These are phyloP conservation scores for Lachnellula hyalina DNA, from an alignment of 2,329 filamentous ascomycete species.

Conservation along the genomic window DNA sequence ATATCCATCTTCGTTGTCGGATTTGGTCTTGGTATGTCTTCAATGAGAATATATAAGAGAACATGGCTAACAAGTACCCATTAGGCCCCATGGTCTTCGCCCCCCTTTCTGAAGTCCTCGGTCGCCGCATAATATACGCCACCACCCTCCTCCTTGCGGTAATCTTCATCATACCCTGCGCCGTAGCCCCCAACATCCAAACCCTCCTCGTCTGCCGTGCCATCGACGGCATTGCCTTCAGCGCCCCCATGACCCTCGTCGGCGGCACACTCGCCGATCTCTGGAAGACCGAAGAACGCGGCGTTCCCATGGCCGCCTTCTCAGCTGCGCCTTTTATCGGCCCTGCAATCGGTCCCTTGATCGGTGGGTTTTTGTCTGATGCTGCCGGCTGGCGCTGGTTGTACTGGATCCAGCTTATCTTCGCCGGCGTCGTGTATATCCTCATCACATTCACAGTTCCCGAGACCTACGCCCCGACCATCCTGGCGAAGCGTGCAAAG, in stretches of 20 bases:
- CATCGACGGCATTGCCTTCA: constrained; percentile 80
- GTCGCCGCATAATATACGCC: constrained; percentile 63
- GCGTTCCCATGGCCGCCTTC: constrained; percentile 83
- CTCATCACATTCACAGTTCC: constrained; percentile 84
- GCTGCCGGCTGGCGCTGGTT: constrained; percentile 73
- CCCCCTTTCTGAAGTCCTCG: constrained; percentile 70
- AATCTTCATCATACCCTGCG: constrained; percentile 75
- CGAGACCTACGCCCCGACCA: constrained; percentile 79
- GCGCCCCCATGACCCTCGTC: constrained; percentile 79
- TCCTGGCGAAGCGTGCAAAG: constrained; percentile 65
- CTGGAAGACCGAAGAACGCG: constrained; percentile 79
- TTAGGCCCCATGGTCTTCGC: constrained; percentile 72
- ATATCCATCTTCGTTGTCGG: constrained; percentile 77
- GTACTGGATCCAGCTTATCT: constrained; percentile 81
- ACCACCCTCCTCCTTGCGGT: constrained; percentile 50
- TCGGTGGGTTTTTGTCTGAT: constrained; percentile 71
- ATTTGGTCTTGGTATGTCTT: constrained; percentile 63
- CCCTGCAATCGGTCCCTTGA: constrained; percentile 69
- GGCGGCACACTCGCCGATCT: constrained; percentile 78
- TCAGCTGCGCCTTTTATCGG: constrained; percentile 78
- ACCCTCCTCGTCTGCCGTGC: constrained; percentile 72
- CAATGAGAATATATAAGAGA: not conserved
- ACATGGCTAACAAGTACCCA: constrained; percentile 6
- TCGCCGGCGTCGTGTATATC: constrained; percentile 65
- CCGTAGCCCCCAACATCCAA: constrained; percentile 67